phyloP scores from a whole-genome alignment of 1,284 basidiomycete species.

The Papiliotrema terrestris region DNA sequence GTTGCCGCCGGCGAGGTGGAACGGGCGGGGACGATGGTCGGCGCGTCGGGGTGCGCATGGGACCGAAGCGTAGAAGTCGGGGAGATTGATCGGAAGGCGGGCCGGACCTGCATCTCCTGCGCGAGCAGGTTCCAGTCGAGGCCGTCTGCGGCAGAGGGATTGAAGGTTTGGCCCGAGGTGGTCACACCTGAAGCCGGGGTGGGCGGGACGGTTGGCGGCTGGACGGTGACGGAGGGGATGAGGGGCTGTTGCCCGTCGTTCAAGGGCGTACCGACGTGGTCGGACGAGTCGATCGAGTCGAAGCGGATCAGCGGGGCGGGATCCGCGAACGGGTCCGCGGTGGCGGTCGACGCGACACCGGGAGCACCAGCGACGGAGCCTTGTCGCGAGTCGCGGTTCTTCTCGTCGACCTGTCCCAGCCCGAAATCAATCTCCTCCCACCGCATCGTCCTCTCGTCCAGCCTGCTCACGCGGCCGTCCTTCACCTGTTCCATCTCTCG shows the following conservation, averaged over 20 bases:
- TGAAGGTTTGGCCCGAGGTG: slow-evolving; percentile 1
- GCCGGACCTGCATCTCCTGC: slow-evolving; percentile 26
- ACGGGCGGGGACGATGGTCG: neutral
- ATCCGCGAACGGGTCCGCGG: slow-evolving; percentile 5
- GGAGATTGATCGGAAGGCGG: slow-evolving; percentile 44
- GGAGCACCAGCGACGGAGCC: slow-evolving; percentile 1
- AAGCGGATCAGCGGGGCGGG: slow-evolving; percentile 4
- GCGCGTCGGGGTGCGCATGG: slow-evolving; percentile 20
- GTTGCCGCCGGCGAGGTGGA: neutral
- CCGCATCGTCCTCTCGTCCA: slow-evolving; percentile 29
- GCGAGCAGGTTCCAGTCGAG: slow-evolving; percentile 39
- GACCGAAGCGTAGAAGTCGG: slow-evolving; percentile 37
- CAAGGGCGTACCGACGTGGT: slow-evolving; percentile 17
- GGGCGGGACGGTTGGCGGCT: slow-evolving; percentile 30
- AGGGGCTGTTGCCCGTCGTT: slow-evolving; percentile 18
- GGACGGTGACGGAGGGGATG: slow-evolving; percentile 27
- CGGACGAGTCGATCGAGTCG: neutral
- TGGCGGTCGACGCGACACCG: slow-evolving; percentile 2
- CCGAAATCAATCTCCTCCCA: slow-evolving; percentile 52
- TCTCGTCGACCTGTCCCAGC: slow-evolving; percentile 45
- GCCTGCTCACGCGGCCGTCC: slow-evolving; percentile 3
- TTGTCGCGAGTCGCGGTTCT: too few relatives aligned
- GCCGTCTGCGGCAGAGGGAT: slow-evolving; percentile 11
- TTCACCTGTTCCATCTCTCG: slow-evolving; percentile 26
- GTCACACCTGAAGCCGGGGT: slow-evolving; percentile 25